Base-by-base conservation (phyloP, 1,284 basidiomycete genomes). In the Trametes sp. region DNA sequence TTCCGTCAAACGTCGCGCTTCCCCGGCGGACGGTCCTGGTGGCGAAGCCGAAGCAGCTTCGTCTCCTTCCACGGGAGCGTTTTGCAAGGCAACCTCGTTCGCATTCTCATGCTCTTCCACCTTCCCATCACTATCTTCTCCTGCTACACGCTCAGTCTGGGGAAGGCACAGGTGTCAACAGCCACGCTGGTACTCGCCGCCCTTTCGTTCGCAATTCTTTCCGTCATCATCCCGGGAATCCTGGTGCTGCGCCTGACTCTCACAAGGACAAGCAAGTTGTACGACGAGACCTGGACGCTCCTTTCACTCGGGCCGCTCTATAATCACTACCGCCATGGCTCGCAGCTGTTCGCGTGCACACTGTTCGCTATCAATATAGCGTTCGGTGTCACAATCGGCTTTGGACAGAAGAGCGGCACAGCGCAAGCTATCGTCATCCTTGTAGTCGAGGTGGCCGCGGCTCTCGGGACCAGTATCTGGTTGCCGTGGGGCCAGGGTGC, bases 401-500 rank as follows among this genome's bases (percentile, higher is more conserved):
- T 88, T 41, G 95, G 91, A 3, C 96, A 98, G 80, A 82, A 82
- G 67, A 94, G 90, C 69, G 97, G 96, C 2, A 95, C 94, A 0
- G 90, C 93, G 4, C 97, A 98, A 75, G 91, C 95, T 1, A 88
- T 98, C 70, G 84, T 98, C 58, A 88, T 99, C 66, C 81, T 97
- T 21, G 84, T 96, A 16, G 86, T 94, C 29, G 95, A 98, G 74
- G 89, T 98, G 19, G 82, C 83, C 33, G 87, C 90, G 45, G 92
- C 95, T 6, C 80, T 97, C 57, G 85, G 93, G 33, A 97, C 95
- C 44, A 95, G 92, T 62, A 82, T 98, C 44, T 98, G 95, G 95
- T 84, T 96, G 61, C 96, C 96, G 19, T 98, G 96, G 96, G 95
- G 94, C 44, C 92, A 93, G 58, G 96, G 96, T 3, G 95, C 96